Evolutionary conservation across 495 filamentous ascomycete genomes (phyloP).

Genomic region (Xylaria castorea): DNA sequence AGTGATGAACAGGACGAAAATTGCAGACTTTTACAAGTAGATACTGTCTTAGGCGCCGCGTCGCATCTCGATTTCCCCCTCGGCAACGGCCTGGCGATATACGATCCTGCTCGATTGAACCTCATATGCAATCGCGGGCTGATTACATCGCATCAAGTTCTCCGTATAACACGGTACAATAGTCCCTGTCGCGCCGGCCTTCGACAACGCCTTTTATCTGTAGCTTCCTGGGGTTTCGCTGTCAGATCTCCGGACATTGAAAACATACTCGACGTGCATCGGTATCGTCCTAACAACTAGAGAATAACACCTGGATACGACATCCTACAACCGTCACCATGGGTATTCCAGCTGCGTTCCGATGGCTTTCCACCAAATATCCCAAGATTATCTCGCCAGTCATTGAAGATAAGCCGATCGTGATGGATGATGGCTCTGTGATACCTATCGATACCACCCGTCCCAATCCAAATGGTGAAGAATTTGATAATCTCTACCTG

Average conservation of each 20-base stretch:
- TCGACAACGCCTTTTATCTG: background rate
- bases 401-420: slow-evolving; percentile 79
- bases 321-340: slow-evolving; percentile 57
- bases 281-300: slow-evolving; percentile 5
- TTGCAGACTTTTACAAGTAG: background rate
- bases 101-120: background rate
- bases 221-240: background rate
- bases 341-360: slow-evolving; percentile 93
- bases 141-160: background rate
- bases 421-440: slow-evolving; percentile 75
- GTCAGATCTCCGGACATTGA: background rate
- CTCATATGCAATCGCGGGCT: background rate
- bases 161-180: background rate
- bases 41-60: background rate
- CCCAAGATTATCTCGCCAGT: slow-evolving; percentile 95
- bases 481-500: slow-evolving; percentile 96
- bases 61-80: background rate
- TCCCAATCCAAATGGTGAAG: slow-evolving; percentile 96
- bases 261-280: background rate
- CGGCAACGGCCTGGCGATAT: background rate
- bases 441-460: slow-evolving; percentile 84
- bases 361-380: slow-evolving; percentile 94
- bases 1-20: background rate
- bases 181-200: background rate
- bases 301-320: background rate